Base-by-base conservation (phyloP, 129 eudicot species). In the Rutidosis leptorrhynchoides region DNA sequence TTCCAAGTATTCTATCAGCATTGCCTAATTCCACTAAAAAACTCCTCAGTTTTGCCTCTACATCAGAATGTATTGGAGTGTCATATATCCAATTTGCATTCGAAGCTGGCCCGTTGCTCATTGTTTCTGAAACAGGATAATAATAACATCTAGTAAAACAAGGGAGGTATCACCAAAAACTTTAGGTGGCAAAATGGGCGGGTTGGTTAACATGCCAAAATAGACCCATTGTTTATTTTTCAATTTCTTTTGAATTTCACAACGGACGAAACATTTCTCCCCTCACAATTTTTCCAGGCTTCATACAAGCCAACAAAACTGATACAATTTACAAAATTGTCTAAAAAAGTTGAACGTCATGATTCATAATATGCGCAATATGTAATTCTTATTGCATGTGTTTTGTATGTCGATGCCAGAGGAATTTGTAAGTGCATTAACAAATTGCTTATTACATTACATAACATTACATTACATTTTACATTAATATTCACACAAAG, bases 1-100 rank as follows among this genome's bases (percentile, higher is more conserved):
- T 85, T 77, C 97, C 97, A 64, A 87, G 87, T 77, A 91, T 82
- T 74, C 79, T 91, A 64, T 77, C 78, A 72, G 86, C 85, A 76
- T 87, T 78, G 20, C 90, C 88, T 71, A 85, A 71, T 74, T 85
- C 90, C 71, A 83, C 76, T 72, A 91, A 77, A 70, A 87, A 81
- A 60, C 60, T 67, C 79, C 96, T 82, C 66, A 91, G 75, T 68
- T 83, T 91, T 23, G 64, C 88, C 79, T 91, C 97, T 61, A 87
- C 86, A 68, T 79, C 83, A 21, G 97, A 91, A 49, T 64, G 83
- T 53, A 83, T 64, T 30, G 96, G 96, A 53, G 78, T 72, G 69
- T 87, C 81, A 17, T 70, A 76, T 56, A 91, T 26, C 97, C 97
- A 91, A 61, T 83, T 74, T 25, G 81, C 28, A 73, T 69, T 81